A percentile compares a stretch with the other conserved stretches of the same genome.
These are phyloP conservation scores for Nelumbo lutea DNA, from an alignment of 164 flowering plant genomes.

Conservation along the genomic window DNA sequence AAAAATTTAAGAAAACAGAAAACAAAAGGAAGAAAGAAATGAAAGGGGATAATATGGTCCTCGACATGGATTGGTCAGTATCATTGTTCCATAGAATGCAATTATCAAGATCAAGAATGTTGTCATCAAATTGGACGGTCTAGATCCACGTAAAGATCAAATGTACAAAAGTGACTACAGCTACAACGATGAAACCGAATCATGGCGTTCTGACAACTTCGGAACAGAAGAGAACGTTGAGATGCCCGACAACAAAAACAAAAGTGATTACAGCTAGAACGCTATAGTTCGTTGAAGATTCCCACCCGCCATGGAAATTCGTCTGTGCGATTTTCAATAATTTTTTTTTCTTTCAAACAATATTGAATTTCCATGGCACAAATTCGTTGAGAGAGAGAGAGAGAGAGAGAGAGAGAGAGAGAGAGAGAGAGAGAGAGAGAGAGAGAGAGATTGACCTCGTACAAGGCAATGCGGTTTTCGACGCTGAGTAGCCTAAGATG, in stretches of 20 bases:
- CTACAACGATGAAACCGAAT: not conserved
- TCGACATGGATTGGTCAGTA: too few relatives aligned
- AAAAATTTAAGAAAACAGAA: too few relatives aligned
- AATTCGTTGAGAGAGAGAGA: not conserved
- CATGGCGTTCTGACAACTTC: not conserved
- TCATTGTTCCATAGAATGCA: too few relatives aligned
- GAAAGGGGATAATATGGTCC: too few relatives aligned
- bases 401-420: not conserved
- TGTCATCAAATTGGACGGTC: too few relatives aligned
- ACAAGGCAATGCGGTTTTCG: slow-evolving; percentile 20
- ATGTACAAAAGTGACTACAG: not conserved
- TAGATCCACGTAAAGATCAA: too few relatives aligned
- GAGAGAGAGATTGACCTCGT: not conserved
- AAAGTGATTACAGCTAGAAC: too few relatives aligned
- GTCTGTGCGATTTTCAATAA: not conserved
- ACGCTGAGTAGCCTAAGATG: slow-evolving; percentile 33
- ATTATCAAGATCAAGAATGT: too few relatives aligned
- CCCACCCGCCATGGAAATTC: not conserved
- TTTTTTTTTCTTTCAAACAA: not conserved
- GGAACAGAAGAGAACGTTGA: not conserved
- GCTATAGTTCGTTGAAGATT: too few relatives aligned
- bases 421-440: not conserved
- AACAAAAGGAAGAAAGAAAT: too few relatives aligned
- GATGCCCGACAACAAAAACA: not conserved
- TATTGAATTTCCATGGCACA: not conserved